Percentiles rank a stretch among this genome's conserved stretches.
These are phyloP conservation scores for Panaeolus papilionaceus DNA, from an alignment of 768 basidiomycete species.

Conservation along the genomic window DNA sequence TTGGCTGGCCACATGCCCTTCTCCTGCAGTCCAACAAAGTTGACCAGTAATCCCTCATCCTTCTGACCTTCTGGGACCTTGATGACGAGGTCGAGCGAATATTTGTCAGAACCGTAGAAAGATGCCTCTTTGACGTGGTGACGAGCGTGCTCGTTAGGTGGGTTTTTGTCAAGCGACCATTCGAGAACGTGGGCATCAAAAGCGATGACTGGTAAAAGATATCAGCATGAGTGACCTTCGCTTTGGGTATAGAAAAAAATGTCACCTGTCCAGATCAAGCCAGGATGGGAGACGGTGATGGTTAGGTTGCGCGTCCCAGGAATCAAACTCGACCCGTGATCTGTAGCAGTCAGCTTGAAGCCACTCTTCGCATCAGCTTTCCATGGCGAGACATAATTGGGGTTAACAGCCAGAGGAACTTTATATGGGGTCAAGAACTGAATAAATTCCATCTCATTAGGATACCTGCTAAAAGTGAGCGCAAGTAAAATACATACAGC, in stretches of 20 bases:
- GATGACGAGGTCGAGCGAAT: slow-evolving; percentile 75
- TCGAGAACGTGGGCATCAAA: slow-evolving; percentile 89
- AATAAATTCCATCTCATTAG: slow-evolving; percentile 19
- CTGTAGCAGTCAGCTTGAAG: slow-evolving; percentile 63
- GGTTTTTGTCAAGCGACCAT: slow-evolving; percentile 84
- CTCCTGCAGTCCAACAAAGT: slow-evolving; percentile 86
- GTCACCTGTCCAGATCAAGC: slow-evolving; percentile 85
- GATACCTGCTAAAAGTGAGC: neutral
- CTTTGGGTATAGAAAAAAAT: slow-evolving; percentile 14
- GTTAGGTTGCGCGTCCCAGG: slow-evolving; percentile 75
- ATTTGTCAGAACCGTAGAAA: slow-evolving; percentile 78
- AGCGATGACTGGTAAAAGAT: slow-evolving; percentile 64
- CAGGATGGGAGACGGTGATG: slow-evolving; percentile 76
- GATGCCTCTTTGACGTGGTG: slow-evolving; percentile 95
- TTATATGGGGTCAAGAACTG: slow-evolving; percentile 89
- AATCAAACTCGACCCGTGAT: slow-evolving; percentile 57
- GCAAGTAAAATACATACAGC: slow-evolving; percentile 49
- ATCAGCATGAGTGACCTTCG: neutral
- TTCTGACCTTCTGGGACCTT: slow-evolving; percentile 47
- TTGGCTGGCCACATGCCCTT: slow-evolving; percentile 87
- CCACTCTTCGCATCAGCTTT: slow-evolving; percentile 26
- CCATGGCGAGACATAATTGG: slow-evolving; percentile 60
- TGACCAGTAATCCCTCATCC: slow-evolving; percentile 50
- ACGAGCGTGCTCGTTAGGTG: slow-evolving; percentile 74
- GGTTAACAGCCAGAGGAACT: slow-evolving; percentile 63